Evolutionary conservation across 106 monocot genomes (phyloP), one percentile per base, ranked within the genome.

Genomic region (Acorus gramineus): DNA sequence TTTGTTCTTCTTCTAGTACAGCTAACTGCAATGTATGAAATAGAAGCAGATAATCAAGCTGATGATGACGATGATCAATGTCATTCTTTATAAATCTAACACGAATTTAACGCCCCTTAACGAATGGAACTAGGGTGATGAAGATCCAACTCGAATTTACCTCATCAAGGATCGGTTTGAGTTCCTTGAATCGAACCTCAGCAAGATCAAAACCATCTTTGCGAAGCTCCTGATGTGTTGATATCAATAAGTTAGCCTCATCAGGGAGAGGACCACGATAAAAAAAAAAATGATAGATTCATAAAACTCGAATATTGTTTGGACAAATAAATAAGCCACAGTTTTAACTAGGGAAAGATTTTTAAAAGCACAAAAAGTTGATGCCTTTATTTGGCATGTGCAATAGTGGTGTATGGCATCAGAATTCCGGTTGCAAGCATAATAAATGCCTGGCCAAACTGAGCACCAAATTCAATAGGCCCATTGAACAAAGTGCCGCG

Each of bases 171-270:
- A 98, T 77, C 12, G 98, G 98, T 64, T 98, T 98, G 5, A 98
- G 81, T 63, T 98, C 92, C 89, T 78, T 88, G 70, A 70, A 98
- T 62, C 98, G 85, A 71, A 79, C 46, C 47, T 89, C 91, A 8
- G 98, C 92, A 66, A 98, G 88, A 92, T 98, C 98, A 74, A 98
- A 98, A 11, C 98, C 98, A 82, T 98, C 92, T 77, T 98, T 98
- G 4, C 92, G 87, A 4, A 98, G 85, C 57, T 98, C 98, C 98
- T 98, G 79, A 9, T 28, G 28, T 28, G 28, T 28, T 28, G 28
- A 55, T 48, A 48, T 70, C 12, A 47, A 78, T 46, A 49, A 48
- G 55, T 9, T 8, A n/a, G 46, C 3, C 60, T 12, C 8, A 44
- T 59, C 14, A n/a, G 56, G 54, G 55, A 2, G 43, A 28, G 28